phyloP scores from a whole-genome alignment of 2,329 filamentous ascomycete species.

The Paramyrothecium sp. region DNA sequence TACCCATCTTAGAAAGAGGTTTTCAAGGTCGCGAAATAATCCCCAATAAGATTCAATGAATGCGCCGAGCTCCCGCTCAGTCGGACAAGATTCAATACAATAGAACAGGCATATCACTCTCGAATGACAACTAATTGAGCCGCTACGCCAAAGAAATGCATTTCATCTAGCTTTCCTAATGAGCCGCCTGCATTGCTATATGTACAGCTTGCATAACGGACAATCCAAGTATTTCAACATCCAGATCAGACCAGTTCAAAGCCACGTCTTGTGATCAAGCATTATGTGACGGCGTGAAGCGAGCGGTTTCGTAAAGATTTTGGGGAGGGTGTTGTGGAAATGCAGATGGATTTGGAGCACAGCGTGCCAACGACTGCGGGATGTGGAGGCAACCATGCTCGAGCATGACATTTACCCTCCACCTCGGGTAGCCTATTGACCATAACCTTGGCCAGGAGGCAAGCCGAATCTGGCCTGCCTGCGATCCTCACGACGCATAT shows the following conservation, averaged over 20 bases:
- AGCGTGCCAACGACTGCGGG: too few relatives aligned
- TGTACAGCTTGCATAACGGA: conserved; percentile 14
- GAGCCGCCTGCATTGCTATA: conserved; percentile 15
- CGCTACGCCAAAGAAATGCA: background rate
- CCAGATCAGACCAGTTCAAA: too few relatives aligned
- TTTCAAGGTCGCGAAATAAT: conserved; percentile 54
- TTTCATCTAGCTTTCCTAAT: conserved; percentile 20
- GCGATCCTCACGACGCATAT: conserved; percentile 49
- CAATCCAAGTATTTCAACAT: conserved; percentile 11
- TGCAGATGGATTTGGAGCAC: too few relatives aligned
- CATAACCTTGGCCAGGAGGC: conserved; percentile 40
- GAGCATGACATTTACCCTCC: too few relatives aligned
- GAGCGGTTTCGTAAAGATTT: too few relatives aligned
- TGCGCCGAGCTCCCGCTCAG: background rate
- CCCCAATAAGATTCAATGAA: background rate
- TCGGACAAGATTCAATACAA: background rate
- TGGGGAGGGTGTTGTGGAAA: too few relatives aligned
- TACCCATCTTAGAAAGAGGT: conserved; percentile 71
- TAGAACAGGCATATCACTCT: background rate
- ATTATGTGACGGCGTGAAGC: too few relatives aligned
- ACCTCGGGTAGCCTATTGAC: conserved; percentile 8
- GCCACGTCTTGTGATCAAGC: too few relatives aligned
- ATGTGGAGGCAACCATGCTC: too few relatives aligned
- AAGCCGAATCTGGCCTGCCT: conserved; percentile 54
- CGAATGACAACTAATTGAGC: too few relatives aligned